Conservation (phyloP, 2,329 filamentous ascomycete species). For the Phaeoacremonium minimum region DNA sequence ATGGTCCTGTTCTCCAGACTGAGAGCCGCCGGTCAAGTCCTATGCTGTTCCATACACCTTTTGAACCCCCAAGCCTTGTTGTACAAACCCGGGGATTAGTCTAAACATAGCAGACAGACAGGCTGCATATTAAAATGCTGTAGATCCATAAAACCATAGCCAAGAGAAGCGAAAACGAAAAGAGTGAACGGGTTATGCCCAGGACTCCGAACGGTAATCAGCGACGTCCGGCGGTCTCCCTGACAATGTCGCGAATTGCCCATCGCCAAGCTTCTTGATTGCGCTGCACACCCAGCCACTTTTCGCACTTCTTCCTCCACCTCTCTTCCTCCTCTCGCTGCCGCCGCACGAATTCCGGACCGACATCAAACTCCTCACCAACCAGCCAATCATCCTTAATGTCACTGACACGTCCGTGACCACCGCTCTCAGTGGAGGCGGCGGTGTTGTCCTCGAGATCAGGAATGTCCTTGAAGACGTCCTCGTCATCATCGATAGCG, state of each 20-base stretch:
- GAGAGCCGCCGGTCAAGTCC: too few relatives aligned
- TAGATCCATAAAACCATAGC: too few relatives aligned
- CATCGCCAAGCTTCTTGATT: conserved; percentile 69
- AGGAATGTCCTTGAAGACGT: conserved; percentile 92
- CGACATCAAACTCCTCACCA: conserved; percentile 95
- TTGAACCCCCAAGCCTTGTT: too few relatives aligned
- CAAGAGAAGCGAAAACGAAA: too few relatives aligned
- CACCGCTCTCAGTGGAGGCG: conserved; percentile 41
- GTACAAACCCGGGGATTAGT: too few relatives aligned
- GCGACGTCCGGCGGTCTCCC: conserved; percentile 19
- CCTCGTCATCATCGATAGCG: conserved; percentile 79
- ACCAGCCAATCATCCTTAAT: conserved; percentile 77
- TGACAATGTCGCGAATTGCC: conserved; percentile 62
- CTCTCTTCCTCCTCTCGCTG: conserved; percentile 89
- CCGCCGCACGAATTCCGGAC: conserved; percentile 84
- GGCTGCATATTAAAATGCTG: too few relatives aligned
- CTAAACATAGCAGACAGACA: conserved; percentile 8
- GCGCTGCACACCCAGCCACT: conserved; percentile 65
- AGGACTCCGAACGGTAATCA: conserved; percentile 35
- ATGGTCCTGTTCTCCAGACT: too few relatives aligned
- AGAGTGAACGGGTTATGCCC: too few relatives aligned
- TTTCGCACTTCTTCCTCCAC: conserved; percentile 84
- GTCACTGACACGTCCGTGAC: conserved; percentile 53
- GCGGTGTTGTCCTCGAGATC: conserved; percentile 71
- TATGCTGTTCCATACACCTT: too few relatives aligned